phyloP scores from a whole-genome alignment of 176 grass and related monocot species.

The Rhynchospora pubera region DNA sequence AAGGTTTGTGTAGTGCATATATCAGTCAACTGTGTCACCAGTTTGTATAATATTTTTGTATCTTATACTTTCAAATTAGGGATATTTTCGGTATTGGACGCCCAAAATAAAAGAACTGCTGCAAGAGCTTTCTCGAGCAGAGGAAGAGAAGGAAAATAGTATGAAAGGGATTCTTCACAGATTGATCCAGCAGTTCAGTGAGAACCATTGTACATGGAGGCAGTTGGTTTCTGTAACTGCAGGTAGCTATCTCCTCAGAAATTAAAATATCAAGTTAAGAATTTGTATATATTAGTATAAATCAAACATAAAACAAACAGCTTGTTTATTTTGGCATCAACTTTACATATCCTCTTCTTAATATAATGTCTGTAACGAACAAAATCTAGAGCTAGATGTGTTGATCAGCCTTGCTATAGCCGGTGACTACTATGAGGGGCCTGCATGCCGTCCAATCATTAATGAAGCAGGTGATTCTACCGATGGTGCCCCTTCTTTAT shows the following conservation, averaged over 20 bases:
- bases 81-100: slow-evolving; percentile 78
- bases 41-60: slow-evolving; percentile 1
- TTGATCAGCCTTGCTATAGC: slow-evolving; percentile 86
- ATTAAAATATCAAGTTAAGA: not conserved
- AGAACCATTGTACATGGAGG: slow-evolving; percentile 84
- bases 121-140: slow-evolving; percentile 68
- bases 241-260: slow-evolving; percentile 37
- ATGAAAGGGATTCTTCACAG: slow-evolving; percentile 89
- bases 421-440: slow-evolving; percentile 75
- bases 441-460: slow-evolving; percentile 65
- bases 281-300: not conserved
- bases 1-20: slow-evolving; percentile 37
- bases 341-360: not conserved
- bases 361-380: slow-evolving; percentile 8
- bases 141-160: slow-evolving; percentile 78
- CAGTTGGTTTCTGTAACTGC: slow-evolving; percentile 71
- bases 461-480: slow-evolving; percentile 35
- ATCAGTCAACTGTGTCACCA: not conserved
- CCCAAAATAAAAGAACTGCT: slow-evolving; percentile 75
- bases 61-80: slow-evolving; percentile 32
- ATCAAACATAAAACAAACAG: not conserved
- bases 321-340: not conserved
- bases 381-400: slow-evolving; percentile 73
- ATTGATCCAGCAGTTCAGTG: slow-evolving; percentile 62
- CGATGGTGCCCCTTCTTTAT: slow-evolving; percentile 51